These are phyloP conservation scores for Amylostereum chailletii DNA, from an alignment of 1,284 basidiomycete genomes.

Conservation along the genomic window DNA sequence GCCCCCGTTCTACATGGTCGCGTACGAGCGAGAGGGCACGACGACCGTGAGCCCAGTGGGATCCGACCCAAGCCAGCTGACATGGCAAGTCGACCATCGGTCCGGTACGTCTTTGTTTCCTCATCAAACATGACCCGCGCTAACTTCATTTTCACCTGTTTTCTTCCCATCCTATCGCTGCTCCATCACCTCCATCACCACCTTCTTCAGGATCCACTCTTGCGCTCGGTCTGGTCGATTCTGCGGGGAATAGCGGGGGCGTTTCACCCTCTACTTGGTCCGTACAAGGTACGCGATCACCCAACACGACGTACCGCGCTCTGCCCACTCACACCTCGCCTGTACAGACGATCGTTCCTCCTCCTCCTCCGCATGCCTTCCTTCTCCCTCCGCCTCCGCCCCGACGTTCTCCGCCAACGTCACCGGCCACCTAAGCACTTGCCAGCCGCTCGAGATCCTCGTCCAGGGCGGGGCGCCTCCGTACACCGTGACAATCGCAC, in stretches of 20 bases:
- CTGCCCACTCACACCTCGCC: no score
- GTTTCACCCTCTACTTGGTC: conserved; percentile 24
- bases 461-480: conserved; percentile 38
- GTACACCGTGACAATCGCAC: conserved; percentile 35
- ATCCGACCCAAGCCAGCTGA: conserved; percentile 25
- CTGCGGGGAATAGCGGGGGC: conserved; percentile 32
- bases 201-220: conserved; percentile 27
- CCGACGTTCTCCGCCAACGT: conserved; percentile 35
- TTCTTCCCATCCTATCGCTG: no score
- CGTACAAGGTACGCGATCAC: conserved; percentile 23
- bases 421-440: conserved; percentile 31
- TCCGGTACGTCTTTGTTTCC: conserved; percentile 26
- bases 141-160: background rate
- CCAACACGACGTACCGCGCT: no score
- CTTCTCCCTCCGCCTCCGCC: conserved; percentile 17
- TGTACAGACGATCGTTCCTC: no score
- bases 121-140: background rate
- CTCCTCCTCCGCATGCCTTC: conserved; percentile 27
- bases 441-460: conserved; percentile 37
- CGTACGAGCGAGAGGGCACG: conserved; percentile 31
- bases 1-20: conserved; percentile 43
- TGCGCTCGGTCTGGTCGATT: conserved; percentile 35
- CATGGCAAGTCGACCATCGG: conserved; percentile 35
- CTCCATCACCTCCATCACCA: no score
- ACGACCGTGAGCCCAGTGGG: conserved; percentile 33